Conservation (phyloP, 2,329 filamentous ascomycete species). For the Monosporascus sp. region DNA sequence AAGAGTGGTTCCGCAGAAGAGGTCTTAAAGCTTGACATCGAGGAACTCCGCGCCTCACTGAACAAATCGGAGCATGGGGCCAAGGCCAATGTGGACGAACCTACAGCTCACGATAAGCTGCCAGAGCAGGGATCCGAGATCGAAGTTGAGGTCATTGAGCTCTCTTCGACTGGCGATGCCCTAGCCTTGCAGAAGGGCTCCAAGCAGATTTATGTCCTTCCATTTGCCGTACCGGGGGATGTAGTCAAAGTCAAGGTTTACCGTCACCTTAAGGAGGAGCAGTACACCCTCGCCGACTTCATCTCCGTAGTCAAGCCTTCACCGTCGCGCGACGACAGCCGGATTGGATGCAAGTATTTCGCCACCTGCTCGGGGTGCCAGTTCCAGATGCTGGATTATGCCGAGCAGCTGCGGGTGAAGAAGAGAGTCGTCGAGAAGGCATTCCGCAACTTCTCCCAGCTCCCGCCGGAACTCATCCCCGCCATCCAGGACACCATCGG, state of each 20-base stretch:
- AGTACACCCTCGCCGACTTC: constrained; percentile 77
- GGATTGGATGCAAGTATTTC: constrained; percentile 83
- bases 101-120: constrained; percentile 31
- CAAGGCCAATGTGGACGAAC: constrained; percentile 23
- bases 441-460: constrained; percentile 82
- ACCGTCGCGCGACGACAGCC: constrained; percentile 67
- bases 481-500: constrained; percentile 77
- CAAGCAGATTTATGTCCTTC: constrained; percentile 75
- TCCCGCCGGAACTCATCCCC: constrained; percentile 71
- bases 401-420: constrained; percentile 81
- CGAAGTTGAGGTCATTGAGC: constrained; percentile 71
- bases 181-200: constrained; percentile 65
- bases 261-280: constrained; percentile 59
- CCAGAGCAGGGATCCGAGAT: constrained; percentile 69
- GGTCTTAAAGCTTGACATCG: constrained; percentile 59
- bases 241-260: constrained; percentile 71
- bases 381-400: constrained; percentile 93
- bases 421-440: constrained; percentile 83
- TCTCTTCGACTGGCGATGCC: constrained; percentile 91
- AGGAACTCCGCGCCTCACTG: constrained; percentile 45
- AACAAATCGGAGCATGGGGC: constrained; percentile 23
- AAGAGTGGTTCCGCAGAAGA: constrained; percentile 61
- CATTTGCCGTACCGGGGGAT: constrained; percentile 85
- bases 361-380: constrained; percentile 84
- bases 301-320: constrained; percentile 71